Percentiles rank a stretch among this genome's conserved stretches.
Evolutionary conservation across 1,284 basidiomycete genomes (phyloP).

Genomic region (Fomitopsis schrenkii): DNA sequence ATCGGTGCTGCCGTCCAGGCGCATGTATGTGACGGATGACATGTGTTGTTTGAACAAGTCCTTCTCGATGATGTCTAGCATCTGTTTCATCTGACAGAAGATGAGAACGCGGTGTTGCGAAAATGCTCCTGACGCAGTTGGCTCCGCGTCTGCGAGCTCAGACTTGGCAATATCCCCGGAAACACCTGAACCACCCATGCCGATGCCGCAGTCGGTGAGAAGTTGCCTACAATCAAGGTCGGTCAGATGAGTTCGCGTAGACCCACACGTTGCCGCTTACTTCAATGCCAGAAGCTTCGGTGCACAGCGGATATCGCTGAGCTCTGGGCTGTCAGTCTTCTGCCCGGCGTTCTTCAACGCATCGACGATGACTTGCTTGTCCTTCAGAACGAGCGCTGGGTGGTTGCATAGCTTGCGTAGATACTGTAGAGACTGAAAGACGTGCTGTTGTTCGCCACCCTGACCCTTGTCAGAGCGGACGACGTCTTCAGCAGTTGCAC

Average conservation of each 20-base stretch:
- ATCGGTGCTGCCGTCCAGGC: conserved; percentile 90
- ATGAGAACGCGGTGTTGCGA: conserved; percentile 97
- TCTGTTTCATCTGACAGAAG: conserved; percentile 99
- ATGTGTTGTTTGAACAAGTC: conserved; percentile 91
- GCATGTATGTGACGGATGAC: conserved; percentile 98
- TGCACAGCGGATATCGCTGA: conserved; percentile 86
- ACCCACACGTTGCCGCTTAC: conserved; percentile 40
- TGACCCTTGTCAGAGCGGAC: conserved; percentile 44
- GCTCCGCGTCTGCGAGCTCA: conserved; percentile 56
- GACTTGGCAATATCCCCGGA: conserved; percentile 53
- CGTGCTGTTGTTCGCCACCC: conserved; percentile 67
- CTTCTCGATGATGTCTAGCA: conserved; percentile 97
- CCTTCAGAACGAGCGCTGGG: conserved; percentile 84
- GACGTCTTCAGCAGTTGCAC: conserved; percentile 59
- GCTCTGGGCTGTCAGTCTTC: conserved; percentile 32
- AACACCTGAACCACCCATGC: conserved; percentile 40
- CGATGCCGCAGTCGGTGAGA: conserved; percentile 93
- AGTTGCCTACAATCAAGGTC: conserved; percentile 66
- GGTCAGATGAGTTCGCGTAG: neutral
- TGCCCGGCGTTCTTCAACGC: conserved; percentile 58
- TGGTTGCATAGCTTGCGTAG: conserved; percentile 98
- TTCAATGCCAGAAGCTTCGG: conserved; percentile 91
- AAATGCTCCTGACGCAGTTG: conserved; percentile 58
- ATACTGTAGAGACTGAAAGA: conserved; percentile 97
- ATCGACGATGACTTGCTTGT: conserved; percentile 53